These are phyloP conservation scores for Physcomitrium patens DNA, from an alignment of 225 moss, liverwort and hornwort species.

Conservation along the genomic window DNA sequence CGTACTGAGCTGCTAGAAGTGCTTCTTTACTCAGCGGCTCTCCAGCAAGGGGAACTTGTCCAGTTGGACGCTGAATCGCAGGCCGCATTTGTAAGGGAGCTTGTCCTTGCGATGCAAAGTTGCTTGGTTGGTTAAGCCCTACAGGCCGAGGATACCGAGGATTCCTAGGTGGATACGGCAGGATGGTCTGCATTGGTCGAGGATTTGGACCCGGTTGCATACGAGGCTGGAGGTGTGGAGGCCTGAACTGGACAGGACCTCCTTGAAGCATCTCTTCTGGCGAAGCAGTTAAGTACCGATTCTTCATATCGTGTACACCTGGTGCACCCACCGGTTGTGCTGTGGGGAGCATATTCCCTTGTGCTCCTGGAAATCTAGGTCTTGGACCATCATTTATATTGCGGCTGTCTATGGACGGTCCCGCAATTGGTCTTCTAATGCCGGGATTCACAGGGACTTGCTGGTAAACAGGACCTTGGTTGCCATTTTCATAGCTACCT, in stretches of 20 bases:
- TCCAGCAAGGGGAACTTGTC: neutral
- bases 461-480: slow-evolving; percentile 1
- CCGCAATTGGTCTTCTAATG: slow-evolving; percentile 1
- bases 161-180: slow-evolving; percentile 18
- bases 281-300: neutral
- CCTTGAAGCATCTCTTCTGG: neutral
- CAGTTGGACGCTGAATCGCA: slow-evolving; percentile 1
- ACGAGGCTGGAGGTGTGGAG: slow-evolving; percentile 1
- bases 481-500: slow-evolving; percentile 1
- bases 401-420: slow-evolving; percentile 12
- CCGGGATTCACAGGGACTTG: slow-evolving; percentile 23
- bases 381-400: slow-evolving; percentile 9
- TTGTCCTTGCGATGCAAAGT: slow-evolving; percentile 5
- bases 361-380: slow-evolving; percentile 14
- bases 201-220: slow-evolving; percentile 31
- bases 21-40: slow-evolving; percentile 16
- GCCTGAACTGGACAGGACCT: slow-evolving; percentile 6
- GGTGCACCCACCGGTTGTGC: slow-evolving; percentile 12
- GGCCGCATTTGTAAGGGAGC: neutral
- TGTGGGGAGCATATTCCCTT: slow-evolving; percentile 10
- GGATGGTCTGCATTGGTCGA: slow-evolving; percentile 15
- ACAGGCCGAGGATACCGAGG: slow-evolving; percentile 19
- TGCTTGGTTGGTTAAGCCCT: slow-evolving; percentile 1
- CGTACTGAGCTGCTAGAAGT: slow-evolving; percentile 33
- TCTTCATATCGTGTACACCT: slow-evolving; percentile 7